Evolutionary conservation across 768 basidiomycete genomes (phyloP).

Genomic region (Artomyces pyxidatus): DNA sequence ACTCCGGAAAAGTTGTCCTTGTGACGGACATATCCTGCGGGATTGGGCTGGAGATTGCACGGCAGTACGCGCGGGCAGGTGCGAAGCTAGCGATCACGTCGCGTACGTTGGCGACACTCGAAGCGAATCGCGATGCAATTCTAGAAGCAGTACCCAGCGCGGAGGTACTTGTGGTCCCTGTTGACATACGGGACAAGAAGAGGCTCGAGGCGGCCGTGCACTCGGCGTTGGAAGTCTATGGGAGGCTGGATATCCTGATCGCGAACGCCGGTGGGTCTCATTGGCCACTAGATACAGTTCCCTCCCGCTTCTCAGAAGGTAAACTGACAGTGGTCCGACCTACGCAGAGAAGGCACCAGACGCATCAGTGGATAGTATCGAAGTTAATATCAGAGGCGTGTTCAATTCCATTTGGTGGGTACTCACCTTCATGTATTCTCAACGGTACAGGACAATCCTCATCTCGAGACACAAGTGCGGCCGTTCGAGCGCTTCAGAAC

Average conservation of each 20-base stretch:
- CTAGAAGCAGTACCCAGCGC: constrained; percentile 1
- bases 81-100: constrained; percentile 18
- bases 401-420: constrained; percentile 17
- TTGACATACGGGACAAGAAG: constrained; percentile 18
- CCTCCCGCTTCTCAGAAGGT: background rate
- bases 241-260: constrained; percentile 21
- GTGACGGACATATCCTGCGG: constrained; percentile 18
- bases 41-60: constrained; percentile 19
- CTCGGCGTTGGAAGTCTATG: constrained; percentile 18
- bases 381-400: constrained; percentile 17
- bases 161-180: constrained; percentile 9
- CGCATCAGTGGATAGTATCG: constrained; percentile 17
- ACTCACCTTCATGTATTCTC: background rate
- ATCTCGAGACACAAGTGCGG: background rate
- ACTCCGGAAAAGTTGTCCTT: constrained; percentile 20
- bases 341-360: constrained; percentile 14
- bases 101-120: constrained; percentile 9
- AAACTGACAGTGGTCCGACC: background rate
- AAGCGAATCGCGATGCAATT: constrained; percentile 16
- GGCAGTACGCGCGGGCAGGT: constrained; percentile 20
- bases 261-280: constrained; percentile 17
- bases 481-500: background rate
- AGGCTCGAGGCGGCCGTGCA: constrained; percentile 17
- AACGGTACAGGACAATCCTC: no score
- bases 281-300: background rate